Conservation (phyloP, 2,329 filamentous ascomycete species). For the Aureobasidium melanogenum region DNA sequence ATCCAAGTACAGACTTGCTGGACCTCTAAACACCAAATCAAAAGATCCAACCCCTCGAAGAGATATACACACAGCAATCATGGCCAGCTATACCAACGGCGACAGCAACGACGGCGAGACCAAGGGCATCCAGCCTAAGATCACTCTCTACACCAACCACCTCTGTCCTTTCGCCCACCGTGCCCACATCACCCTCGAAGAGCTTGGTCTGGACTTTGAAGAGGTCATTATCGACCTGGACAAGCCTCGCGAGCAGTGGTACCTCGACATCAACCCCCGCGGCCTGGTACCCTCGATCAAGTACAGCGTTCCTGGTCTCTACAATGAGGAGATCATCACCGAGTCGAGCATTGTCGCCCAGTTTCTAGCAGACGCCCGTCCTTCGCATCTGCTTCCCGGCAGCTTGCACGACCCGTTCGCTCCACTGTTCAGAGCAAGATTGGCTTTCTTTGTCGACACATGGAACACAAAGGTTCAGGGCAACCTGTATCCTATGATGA, state of each 20-base stretch:
- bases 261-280: conserved; percentile 66
- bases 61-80: not conserved
- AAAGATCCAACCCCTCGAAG: not conserved
- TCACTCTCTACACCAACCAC: conserved; percentile 64
- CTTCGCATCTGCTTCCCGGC: conserved; percentile 56
- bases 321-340: conserved; percentile 53
- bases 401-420: conserved; percentile 41
- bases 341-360: conserved; percentile 67
- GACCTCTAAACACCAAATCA: not conserved
- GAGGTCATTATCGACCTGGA: conserved; percentile 54
- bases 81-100: conserved; percentile 14
- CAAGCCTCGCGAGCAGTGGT: conserved; percentile 61
- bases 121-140: conserved; percentile 32
- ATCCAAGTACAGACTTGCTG: not conserved
- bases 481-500: conserved; percentile 39
- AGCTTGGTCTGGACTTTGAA: conserved; percentile 29
- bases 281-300: conserved; percentile 66
- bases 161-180: conserved; percentile 67
- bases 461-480: conserved; percentile 54
- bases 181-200: conserved; percentile 34
- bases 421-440: conserved; percentile 55
- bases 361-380: conserved; percentile 62
- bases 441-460: conserved; percentile 64
- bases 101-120: conserved; percentile 20
- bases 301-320: conserved; percentile 42